Evolutionary conservation across 495 filamentous ascomycete species (phyloP).

Genomic region (Lasiosphaeria hispida): DNA sequence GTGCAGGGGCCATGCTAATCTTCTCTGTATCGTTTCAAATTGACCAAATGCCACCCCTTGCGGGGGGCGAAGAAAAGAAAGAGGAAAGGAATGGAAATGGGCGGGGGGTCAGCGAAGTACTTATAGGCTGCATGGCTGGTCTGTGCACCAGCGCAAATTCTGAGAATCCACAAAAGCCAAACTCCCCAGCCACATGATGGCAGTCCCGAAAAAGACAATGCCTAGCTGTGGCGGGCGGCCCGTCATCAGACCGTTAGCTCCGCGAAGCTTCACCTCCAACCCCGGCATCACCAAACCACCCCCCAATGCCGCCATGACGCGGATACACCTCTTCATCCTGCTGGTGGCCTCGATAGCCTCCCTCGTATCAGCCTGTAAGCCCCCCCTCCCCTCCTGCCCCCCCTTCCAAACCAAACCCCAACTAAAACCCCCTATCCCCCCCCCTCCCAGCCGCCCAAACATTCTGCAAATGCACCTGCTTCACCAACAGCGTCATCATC

Average conservation of each 20-base stretch:
- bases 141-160: conserved; percentile 25
- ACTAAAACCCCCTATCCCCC: conserved; percentile 21
- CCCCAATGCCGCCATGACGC: conserved; percentile 29
- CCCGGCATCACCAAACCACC: not conserved
- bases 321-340: conserved; percentile 31
- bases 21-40: conserved; percentile 62
- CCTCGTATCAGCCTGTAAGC: conserved; percentile 38
- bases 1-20: conserved; percentile 99
- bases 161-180: too few species aligned
- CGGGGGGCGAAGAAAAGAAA: conserved; percentile 29
- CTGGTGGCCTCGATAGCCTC: conserved; percentile 32
- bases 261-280: not conserved
- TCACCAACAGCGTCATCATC: conserved; percentile 88
- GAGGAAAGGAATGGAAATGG: conserved; percentile 16
- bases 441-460: conserved; percentile 59
- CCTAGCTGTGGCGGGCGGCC: too few species aligned
- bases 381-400: not conserved
- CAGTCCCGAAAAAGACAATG: too few species aligned
- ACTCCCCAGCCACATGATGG: not conserved
- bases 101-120: not conserved
- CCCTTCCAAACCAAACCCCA: not conserved
- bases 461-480: conserved; percentile 98
- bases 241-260: too few species aligned
- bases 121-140: conserved; percentile 18
- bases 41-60: conserved; percentile 36